Percentiles rank a stretch among this genome's conserved stretches.
These are phyloP conservation scores for Cercophora newfieldiana DNA, from an alignment of 495 filamentous ascomycete genomes.

Conservation along the genomic window DNA sequence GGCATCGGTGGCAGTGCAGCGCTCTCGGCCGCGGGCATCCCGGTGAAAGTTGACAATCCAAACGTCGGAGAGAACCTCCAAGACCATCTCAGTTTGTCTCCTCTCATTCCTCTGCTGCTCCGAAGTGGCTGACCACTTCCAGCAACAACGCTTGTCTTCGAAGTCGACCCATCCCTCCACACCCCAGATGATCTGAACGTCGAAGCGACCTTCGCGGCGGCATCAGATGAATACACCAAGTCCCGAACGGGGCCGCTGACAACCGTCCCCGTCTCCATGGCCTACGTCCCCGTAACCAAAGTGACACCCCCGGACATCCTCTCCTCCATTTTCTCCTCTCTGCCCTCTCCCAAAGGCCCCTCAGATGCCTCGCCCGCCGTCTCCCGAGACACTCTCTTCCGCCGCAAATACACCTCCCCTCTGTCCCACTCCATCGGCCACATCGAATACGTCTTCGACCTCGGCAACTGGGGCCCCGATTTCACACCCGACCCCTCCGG, in stretches of 20 bases:
- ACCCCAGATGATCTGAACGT: constrained; percentile 43
- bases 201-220: constrained; percentile 15
- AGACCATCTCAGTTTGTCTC: constrained; percentile 50
- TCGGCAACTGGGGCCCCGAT: constrained; percentile 50
- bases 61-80: constrained; percentile 60
- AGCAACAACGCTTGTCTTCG: constrained; percentile 50
- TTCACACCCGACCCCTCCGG: constrained; percentile 33
- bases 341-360: background rate
- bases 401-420: constrained; percentile 35
- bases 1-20: constrained; percentile 50
- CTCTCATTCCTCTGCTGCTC: background rate
- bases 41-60: constrained; percentile 43
- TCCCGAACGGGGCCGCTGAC: constrained; percentile 23
- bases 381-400: constrained; percentile 25
- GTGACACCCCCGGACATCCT: constrained; percentile 32
- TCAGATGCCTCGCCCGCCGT: constrained; percentile 14
- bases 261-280: constrained; percentile 40
- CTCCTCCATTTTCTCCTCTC: constrained; percentile 5
- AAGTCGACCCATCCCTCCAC: constrained; percentile 45
- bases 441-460: constrained; percentile 53
- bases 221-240: constrained; percentile 22
- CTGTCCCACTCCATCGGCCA: constrained; percentile 41
- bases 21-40: constrained; percentile 45
- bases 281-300: constrained; percentile 47
- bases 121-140: background rate